Evolutionary conservation across 306 rosid genomes (phyloP).

Genomic region (Sophora flavescens): DNA sequence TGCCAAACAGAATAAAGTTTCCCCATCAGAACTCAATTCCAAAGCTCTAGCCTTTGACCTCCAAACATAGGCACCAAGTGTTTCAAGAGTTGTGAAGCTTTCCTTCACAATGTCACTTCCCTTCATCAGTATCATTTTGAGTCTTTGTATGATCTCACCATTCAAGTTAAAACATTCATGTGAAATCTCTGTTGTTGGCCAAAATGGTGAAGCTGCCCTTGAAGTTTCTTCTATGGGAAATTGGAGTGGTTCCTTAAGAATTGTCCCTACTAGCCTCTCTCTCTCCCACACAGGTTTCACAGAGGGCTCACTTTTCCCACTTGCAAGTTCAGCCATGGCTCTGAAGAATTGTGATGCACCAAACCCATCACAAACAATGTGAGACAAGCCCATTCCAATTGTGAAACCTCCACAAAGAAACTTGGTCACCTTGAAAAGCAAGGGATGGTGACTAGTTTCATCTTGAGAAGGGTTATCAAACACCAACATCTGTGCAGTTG

Average conservation of each 20-base stretch:
- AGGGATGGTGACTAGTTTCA: conserved; percentile 46
- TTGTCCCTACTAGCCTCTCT: conserved; percentile 49
- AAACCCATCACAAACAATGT: conserved; percentile 60
- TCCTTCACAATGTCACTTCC: conserved; percentile 27
- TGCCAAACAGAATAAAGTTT: conserved; percentile 50
- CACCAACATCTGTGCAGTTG: conserved; percentile 44
- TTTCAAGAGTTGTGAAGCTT: conserved; percentile 60
- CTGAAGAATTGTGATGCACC: conserved; percentile 58
- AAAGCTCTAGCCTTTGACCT: conserved; percentile 61
- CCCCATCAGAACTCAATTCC: conserved; percentile 50
- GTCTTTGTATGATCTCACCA: conserved; percentile 47
- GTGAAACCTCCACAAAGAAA: conserved; percentile 66
- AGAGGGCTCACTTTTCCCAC: conserved; percentile 55
- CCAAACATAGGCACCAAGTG: conserved; percentile 67
- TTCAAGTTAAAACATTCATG: conserved; percentile 49
- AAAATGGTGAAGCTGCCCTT: conserved; percentile 57
- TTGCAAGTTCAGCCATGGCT: conserved; percentile 57
- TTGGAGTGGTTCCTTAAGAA: conserved; percentile 40
- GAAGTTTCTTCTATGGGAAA: conserved; percentile 37
- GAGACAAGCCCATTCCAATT: conserved; percentile 61
- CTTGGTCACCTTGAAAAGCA: conserved; percentile 57
- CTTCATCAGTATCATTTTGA: conserved; percentile 51
- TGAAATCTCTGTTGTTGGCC: conserved; percentile 50
- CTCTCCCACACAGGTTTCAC: conserved; percentile 70
- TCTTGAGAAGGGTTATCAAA: conserved; percentile 48